Evolutionary conservation across 257 asterid species (phyloP).

Genomic region (Solanum rostratum): DNA sequence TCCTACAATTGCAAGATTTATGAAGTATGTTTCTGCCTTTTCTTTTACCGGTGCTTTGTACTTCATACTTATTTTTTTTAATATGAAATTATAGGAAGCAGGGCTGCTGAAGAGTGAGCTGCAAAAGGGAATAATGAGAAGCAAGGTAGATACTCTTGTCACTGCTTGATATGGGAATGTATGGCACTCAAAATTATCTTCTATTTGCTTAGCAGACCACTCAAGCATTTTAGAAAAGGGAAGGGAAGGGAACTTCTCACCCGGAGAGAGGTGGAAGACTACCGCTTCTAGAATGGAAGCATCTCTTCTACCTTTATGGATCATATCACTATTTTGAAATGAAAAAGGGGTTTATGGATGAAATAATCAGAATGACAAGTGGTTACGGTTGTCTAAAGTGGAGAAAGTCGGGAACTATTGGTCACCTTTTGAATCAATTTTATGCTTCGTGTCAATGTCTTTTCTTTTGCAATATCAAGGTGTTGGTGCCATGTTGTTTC

Average conservation of each 20-base stretch:
- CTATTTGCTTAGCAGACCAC: background rate
- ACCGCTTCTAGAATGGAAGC: background rate
- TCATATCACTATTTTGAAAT: background rate
- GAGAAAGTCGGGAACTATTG: background rate
- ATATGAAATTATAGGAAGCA: slow-evolving; percentile 25
- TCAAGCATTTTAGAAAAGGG: background rate
- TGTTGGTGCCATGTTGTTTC: background rate
- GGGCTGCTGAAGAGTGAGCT: slow-evolving; percentile 31
- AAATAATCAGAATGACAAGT: background rate
- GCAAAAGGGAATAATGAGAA: slow-evolving; percentile 20
- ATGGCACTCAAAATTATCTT: background rate
- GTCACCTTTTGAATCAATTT: background rate
- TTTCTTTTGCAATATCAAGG: background rate
- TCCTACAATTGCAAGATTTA: background rate
- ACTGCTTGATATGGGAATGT: background rate
- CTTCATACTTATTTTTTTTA: background rate
- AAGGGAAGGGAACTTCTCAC: background rate
- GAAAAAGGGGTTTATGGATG: background rate
- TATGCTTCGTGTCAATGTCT: background rate
- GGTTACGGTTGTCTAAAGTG: background rate
- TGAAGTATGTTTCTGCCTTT: background rate
- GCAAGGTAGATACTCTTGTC: slow-evolving; percentile 18
- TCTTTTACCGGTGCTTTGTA: background rate
- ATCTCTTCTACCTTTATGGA: background rate
- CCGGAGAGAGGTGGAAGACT: background rate